Percentiles rank a stretch among this genome's conserved stretches.
These are phyloP conservation scores for Auriculariales sp. DNA, from an alignment of 768 basidiomycete species.

Conservation along the genomic window DNA sequence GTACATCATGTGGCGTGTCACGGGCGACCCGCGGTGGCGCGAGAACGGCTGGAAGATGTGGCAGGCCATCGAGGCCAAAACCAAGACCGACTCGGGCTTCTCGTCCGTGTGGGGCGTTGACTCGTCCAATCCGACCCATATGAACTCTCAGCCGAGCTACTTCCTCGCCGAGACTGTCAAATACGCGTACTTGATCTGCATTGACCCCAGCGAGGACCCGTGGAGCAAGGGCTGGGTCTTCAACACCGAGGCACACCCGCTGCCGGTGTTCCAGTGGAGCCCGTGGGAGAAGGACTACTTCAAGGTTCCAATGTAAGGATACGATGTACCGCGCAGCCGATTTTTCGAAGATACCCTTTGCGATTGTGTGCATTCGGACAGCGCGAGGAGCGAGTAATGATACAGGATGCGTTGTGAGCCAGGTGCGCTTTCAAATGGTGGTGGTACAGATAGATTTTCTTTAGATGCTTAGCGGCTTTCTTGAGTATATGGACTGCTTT, in stretches of 20 bases:
- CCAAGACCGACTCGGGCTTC: constrained; percentile 48
- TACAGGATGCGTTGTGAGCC: no score
- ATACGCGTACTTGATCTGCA: constrained; percentile 58
- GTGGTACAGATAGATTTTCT: no score
- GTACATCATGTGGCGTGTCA: constrained; percentile 56
- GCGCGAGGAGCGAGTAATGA: no score
- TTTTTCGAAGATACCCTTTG: no score
- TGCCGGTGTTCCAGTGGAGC: constrained; percentile 57
- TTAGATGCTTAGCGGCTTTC: no score
- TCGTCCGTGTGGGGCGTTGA: constrained; percentile 40
- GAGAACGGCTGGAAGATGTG: constrained; percentile 59
- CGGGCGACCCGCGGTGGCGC: constrained; percentile 55
- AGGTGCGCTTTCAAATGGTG: no score
- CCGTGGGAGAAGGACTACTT: constrained; percentile 31
- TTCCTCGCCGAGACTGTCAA: constrained; percentile 52
- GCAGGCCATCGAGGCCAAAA: constrained; percentile 43
- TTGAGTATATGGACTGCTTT: no score
- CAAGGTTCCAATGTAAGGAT: constrained; percentile 15
- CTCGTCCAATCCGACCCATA: constrained; percentile 16
- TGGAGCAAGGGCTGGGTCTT: constrained; percentile 33
- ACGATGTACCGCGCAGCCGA: no score
- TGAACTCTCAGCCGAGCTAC: constrained; percentile 59
- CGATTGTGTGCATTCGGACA: no score
- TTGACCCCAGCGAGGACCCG: constrained; percentile 34
- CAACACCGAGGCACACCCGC: constrained; percentile 56